Evolutionary conservation across 495 filamentous ascomycete species (phyloP), one percentile per base, ranked within the genome.

Genomic region (Baudoinia panamericana): DNA sequence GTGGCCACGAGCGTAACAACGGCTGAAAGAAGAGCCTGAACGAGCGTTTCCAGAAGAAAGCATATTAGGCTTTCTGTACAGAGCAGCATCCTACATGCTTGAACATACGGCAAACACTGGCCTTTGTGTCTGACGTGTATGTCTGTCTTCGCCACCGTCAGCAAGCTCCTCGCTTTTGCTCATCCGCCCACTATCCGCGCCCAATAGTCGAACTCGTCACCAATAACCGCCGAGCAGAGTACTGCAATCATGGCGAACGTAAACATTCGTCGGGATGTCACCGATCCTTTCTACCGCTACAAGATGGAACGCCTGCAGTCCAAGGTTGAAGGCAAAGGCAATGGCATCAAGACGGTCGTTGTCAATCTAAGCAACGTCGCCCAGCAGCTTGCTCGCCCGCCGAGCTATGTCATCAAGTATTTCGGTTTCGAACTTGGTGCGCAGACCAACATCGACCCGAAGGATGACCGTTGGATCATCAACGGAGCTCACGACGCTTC

Each of bases 401-500:
- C 88, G 42, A 70, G 82, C 50, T 93, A 94, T 56, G 75, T 97
- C 55, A 95, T 97, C 78, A 97, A 97, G 68, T 97, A 94, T 71
- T 97, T 97, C 58, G 90, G 92, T 45, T 97, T 97, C 57, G 90
- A 97, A 64, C 76, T 97, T 15, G 90, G 90, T 56, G 90, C 90
- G 41, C 90, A 96, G 66, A 94, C 92, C 66, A 97, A 94, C 62
- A 87, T 80, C 46, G 90, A 94, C 62, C 90, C 90, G 39, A 72
- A 82, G 24, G 90, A 97, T 64, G 90, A 97, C 61, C 90, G 90
- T 55, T 97, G 92, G 84, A 97, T 97, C 66, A 95, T 97, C 71
- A 97, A 97, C 66, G 90, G 90, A 62, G 84, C 90, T 47, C 90
- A 97, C 63, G 90, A 97, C 48, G 78, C 90, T 43, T 56, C 68